Conservation (phyloP, 2,329 filamentous ascomycete genomes). For the Alternaria angustiovoidea region DNA sequence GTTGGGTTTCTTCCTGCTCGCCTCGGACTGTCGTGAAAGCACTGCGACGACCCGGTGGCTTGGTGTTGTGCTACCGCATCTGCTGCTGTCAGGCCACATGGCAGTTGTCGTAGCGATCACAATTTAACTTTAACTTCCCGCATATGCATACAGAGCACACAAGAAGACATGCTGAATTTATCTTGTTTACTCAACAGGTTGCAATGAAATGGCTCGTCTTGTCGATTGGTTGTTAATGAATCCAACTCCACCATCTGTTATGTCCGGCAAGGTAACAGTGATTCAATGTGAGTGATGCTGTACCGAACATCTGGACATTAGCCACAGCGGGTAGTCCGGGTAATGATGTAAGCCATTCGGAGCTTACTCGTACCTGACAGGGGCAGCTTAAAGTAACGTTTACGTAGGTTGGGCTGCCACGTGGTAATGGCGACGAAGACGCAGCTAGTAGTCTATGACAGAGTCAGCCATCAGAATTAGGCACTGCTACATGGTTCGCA, state of each 20-base stretch:
- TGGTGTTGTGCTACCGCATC: not conserved
- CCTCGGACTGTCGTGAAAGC: not conserved
- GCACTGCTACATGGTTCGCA: not conserved
- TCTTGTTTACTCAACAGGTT: not conserved
- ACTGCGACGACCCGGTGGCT: not conserved
- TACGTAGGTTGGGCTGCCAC: not conserved
- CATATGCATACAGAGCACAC: not conserved
- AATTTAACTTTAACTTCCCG: not conserved
- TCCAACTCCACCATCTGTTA: not conserved
- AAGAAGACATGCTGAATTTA: not conserved
- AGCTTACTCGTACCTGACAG: not conserved
- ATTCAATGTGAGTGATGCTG: not conserved
- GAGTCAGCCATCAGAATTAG: not conserved
- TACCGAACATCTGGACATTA: not conserved
- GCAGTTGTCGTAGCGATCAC: not conserved
- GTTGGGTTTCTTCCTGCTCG: not conserved
- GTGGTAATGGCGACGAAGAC: not conserved
- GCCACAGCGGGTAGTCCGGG: not conserved
- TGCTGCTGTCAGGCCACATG: slow-evolving; percentile 5
- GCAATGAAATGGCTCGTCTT: not conserved
- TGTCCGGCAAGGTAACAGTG: not conserved
- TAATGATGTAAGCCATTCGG: not conserved
- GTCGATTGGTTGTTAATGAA: not conserved
- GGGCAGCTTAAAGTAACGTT: not conserved
- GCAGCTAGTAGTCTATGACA: not conserved